Percentiles rank a stretch among this genome's conserved stretches.
phyloP scores from a whole-genome alignment of 768 basidiomycete species.

The Suillus ampliporus region DNA sequence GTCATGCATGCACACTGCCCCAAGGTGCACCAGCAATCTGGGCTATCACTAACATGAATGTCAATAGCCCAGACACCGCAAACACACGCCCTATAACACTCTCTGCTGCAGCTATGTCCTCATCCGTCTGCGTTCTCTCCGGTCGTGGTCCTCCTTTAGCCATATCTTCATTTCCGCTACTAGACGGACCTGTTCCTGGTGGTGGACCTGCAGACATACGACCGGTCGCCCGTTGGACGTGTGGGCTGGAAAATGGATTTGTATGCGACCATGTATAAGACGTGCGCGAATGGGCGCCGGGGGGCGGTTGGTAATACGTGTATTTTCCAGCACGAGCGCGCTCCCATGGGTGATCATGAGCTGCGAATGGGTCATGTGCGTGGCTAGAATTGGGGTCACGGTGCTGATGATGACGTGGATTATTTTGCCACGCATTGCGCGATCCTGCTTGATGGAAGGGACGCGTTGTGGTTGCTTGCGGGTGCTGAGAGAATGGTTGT shows the following conservation, averaged over 20 bases:
- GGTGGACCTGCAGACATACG: constrained; percentile 15
- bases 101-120: constrained; percentile 30
- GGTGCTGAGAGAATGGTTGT: constrained; percentile 24
- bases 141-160: constrained; percentile 1
- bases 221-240: constrained; percentile 36
- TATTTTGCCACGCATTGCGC: constrained; percentile 32
- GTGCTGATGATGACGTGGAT: constrained; percentile 13
- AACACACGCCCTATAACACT: constrained; percentile 31
- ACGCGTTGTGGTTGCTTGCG: constrained; percentile 37
- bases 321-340: constrained; percentile 11
- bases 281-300: constrained; percentile 2
- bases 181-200: constrained; percentile 1
- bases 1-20: constrained; percentile 10
- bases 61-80: constrained; percentile 33
- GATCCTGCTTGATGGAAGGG: constrained; percentile 30
- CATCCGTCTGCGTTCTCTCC: constrained; percentile 18
- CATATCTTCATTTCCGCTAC: constrained; percentile 7
- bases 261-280: constrained; percentile 13
- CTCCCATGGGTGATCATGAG: constrained; percentile 19
- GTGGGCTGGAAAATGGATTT: constrained; percentile 31
- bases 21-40: constrained; percentile 9
- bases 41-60: constrained; percentile 33
- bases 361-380: constrained; percentile 12
- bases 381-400: constrained; percentile 19
- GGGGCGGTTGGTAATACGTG: constrained; percentile 10